Percentiles rank a stretch among this genome's conserved stretches.
Evolutionary conservation across 306 rosid genomes (phyloP).

Genomic region (Ormosia emarginata): DNA sequence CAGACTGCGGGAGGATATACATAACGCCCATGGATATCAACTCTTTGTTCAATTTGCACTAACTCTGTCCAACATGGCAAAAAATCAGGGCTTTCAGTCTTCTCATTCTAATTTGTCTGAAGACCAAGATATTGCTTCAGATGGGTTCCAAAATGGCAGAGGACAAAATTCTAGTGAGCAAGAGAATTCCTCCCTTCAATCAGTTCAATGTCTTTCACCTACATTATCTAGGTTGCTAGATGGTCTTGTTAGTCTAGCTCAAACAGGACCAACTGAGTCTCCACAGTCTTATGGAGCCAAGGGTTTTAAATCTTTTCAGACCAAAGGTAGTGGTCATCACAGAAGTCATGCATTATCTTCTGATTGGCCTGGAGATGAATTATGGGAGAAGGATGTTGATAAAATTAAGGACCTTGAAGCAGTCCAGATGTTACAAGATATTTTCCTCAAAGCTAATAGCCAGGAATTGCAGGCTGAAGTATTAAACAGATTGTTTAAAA

Average conservation of each 20-base stretch:
- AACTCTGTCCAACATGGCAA: conserved; percentile 63
- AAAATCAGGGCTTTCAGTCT: conserved; percentile 60
- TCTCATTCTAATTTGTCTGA: conserved; percentile 36
- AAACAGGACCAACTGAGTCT: conserved; percentile 77
- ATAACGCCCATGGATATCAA: conserved; percentile 97
- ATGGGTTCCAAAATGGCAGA: conserved; percentile 37
- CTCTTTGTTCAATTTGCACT: conserved; percentile 94
- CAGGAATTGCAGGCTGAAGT: conserved; percentile 94
- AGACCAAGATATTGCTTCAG: conserved; percentile 45
- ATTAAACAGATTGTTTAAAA: conserved; percentile 88
- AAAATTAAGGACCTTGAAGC: conserved; percentile 99
- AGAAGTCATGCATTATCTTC: conserved; percentile 67
- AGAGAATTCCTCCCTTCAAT: conserved; percentile 35
- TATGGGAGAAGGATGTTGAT: conserved; percentile 83
- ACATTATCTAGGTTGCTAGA: conserved; percentile 90
- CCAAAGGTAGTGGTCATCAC: conserved; percentile 56
- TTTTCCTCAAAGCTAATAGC: conserved; percentile 83
- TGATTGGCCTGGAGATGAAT: conserved; percentile 72
- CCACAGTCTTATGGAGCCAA: conserved; percentile 50
- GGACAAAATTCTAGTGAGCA: conserved; percentile 44
- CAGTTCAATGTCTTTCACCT: conserved; percentile 54
- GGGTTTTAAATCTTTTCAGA: conserved; percentile 63
- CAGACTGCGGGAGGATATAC: conserved; percentile 94
- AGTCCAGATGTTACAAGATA: conserved; percentile 96
- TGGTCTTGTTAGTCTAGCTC: conserved; percentile 91